Conservation (phyloP, 2,329 filamentous ascomycete genomes). For the Colletotrichum euphorbiae region DNA sequence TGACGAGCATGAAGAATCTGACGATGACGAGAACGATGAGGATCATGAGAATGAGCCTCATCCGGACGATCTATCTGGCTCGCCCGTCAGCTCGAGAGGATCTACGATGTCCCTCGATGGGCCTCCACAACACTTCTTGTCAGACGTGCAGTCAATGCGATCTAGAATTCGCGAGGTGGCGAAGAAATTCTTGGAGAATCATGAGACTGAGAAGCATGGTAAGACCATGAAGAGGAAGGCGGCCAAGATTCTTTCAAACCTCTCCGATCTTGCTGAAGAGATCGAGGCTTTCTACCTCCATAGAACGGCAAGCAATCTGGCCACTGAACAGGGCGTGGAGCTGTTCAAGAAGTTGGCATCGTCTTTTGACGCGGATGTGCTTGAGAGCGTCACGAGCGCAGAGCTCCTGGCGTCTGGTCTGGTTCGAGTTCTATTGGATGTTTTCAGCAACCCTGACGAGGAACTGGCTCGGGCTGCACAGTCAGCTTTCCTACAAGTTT, state of each 20-base stretch:
- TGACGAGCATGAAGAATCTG: conserved; percentile 60
- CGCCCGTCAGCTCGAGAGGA: conserved; percentile 73
- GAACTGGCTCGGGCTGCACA: conserved; percentile 74
- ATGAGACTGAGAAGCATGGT: conserved; percentile 80
- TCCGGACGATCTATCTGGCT: conserved; percentile 72
- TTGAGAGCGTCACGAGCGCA: conserved; percentile 95
- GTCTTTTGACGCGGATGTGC: conserved; percentile 88
- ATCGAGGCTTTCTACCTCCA: conserved; percentile 78
- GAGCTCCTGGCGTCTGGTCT: conserved; percentile 92
- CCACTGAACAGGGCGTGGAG: conserved; percentile 65
- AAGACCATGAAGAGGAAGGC: conserved; percentile 84
- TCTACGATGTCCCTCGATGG: conserved; percentile 74
- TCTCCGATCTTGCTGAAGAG: conserved; percentile 78
- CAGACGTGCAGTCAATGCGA: conserved; percentile 69
- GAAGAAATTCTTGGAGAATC: conserved; percentile 83
- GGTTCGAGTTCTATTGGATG: conserved; percentile 82
- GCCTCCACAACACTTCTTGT: conserved; percentile 60
- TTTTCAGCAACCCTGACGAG: conserved; percentile 80
- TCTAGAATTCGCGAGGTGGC: conserved; percentile 81
- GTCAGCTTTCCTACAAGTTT: conserved; percentile 88
- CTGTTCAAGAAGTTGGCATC: conserved; percentile 82
- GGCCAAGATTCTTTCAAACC: conserved; percentile 75
- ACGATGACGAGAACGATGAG: conserved; percentile 66
- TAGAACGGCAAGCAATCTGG: conserved; percentile 58
- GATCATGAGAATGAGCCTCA: conserved; percentile 54